Evolutionary conservation across 495 filamentous ascomycete species (phyloP).

Genomic region (Penicillium psychrofluorescens): DNA sequence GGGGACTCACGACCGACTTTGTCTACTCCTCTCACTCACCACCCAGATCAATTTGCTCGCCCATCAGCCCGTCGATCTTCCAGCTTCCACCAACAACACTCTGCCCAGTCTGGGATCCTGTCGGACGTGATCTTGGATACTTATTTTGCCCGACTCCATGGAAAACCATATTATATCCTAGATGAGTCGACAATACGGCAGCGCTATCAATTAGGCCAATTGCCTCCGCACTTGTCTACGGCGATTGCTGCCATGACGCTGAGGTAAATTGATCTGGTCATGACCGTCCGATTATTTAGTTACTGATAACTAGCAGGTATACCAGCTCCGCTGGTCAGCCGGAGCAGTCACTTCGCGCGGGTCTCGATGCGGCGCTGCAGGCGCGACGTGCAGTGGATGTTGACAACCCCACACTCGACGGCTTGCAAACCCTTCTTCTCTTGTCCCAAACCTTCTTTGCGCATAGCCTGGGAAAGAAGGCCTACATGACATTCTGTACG

Average conservation of each 20-base stretch:
- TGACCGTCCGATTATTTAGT: neutral
- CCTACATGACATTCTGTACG: constrained; percentile 77
- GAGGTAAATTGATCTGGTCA: constrained; percentile 36
- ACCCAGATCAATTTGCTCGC: constrained; percentile 7
- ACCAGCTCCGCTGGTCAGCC: constrained; percentile 52
- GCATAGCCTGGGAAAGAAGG: constrained; percentile 72
- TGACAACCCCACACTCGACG: constrained; percentile 72
- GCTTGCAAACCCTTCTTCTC: constrained; percentile 67
- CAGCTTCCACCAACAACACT: constrained; percentile 15
- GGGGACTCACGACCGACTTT: constrained; percentile 4
- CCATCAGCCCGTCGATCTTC: constrained; percentile 3
- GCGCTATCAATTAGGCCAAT: constrained; percentile 54
- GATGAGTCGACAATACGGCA: constrained; percentile 67
- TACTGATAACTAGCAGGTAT: constrained; percentile 38
- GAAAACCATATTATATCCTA: constrained; percentile 70
- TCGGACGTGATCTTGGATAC: constrained; percentile 61
- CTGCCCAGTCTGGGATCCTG: constrained; percentile 25
- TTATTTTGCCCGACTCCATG: constrained; percentile 70
- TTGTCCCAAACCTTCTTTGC: constrained; percentile 69
- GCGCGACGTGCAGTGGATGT: constrained; percentile 63
- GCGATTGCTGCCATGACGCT: constrained; percentile 68
- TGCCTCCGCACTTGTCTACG: constrained; percentile 55
- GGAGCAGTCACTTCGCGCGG: constrained; percentile 47
- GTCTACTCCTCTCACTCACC: constrained; percentile 6
- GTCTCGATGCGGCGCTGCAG: constrained; percentile 61